A percentile compares a stretch with the other conserved stretches of the same genome.
These are phyloP conservation scores for Volutella citrinella DNA, from an alignment of 2,329 filamentous ascomycete genomes.

Conservation along the genomic window DNA sequence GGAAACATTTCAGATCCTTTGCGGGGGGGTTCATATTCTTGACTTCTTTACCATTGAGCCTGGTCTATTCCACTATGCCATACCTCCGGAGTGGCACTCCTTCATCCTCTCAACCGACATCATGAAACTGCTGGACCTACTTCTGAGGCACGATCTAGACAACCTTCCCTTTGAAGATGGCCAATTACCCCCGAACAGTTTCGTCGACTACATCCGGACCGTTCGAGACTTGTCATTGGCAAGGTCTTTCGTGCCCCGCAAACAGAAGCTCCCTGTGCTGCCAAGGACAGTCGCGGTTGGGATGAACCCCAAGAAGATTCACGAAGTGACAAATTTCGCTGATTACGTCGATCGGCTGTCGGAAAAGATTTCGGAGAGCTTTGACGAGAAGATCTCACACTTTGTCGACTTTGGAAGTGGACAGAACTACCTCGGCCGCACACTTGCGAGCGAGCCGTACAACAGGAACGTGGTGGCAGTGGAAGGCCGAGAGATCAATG, in stretches of 20 bases:
- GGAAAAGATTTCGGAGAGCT: slow-evolving; percentile 54
- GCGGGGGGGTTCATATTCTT: slow-evolving; percentile 93
- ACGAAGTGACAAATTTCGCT: slow-evolving; percentile 92
- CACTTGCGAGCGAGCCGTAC: slow-evolving; percentile 81
- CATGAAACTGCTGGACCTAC: slow-evolving; percentile 73
- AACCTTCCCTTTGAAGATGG: slow-evolving; percentile 23
- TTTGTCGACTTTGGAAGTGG: slow-evolving; percentile 95
- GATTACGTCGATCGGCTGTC: slow-evolving; percentile 68
- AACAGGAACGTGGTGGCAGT: slow-evolving; percentile 86
- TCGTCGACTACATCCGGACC: slow-evolving; percentile 69
- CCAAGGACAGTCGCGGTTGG: slow-evolving; percentile 75
- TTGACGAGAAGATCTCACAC: slow-evolving; percentile 68
- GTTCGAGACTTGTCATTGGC: slow-evolving; percentile 68
- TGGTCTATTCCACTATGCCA: slow-evolving; percentile 72
- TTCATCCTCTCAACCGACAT: slow-evolving; percentile 72
- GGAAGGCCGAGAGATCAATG: slow-evolving; percentile 83
- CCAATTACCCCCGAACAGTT: slow-evolving; percentile 45
- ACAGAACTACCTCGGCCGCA: slow-evolving; percentile 91
- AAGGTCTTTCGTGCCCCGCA: slow-evolving; percentile 53
- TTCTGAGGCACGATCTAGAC: slow-evolving; percentile 74
- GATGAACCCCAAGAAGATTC: slow-evolving; percentile 94
- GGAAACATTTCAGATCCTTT: slow-evolving; percentile 80
- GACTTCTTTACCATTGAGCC: slow-evolving; percentile 91
- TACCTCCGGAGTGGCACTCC: slow-evolving; percentile 76
- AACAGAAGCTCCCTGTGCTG: slow-evolving; percentile 52